Evolutionary conservation across 306 rosid species (phyloP).

Genomic region (Vigna unguiculata): DNA sequence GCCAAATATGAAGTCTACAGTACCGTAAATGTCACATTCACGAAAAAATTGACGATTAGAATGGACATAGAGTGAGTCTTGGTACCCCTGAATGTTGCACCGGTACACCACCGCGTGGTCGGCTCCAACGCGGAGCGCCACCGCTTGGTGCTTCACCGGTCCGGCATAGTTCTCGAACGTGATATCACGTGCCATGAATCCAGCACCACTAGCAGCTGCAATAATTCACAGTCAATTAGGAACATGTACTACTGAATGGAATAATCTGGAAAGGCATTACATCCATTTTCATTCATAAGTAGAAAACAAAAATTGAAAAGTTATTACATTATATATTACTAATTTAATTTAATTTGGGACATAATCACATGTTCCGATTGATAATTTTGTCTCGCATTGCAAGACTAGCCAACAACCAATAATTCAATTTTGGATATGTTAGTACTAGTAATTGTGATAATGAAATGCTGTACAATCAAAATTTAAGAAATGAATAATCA

Average conservation of each 20-base stretch:
- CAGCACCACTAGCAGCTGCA: conserved; percentile 85
- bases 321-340: too few relatives aligned
- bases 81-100: conserved; percentile 70
- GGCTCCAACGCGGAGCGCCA: conserved; percentile 88
- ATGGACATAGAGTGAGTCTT: conserved; percentile 85
- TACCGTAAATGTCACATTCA: conserved; percentile 74
- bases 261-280: neutral
- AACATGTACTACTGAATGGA: neutral
- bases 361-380: neutral
- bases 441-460: neutral
- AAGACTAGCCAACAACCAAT: conserved; percentile 30
- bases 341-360: neutral
- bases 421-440: conserved; percentile 30
- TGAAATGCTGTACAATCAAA: conserved; percentile 16
- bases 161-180: conserved; percentile 87
- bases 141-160: conserved; percentile 83
- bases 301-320: too few relatives aligned
- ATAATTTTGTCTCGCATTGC: neutral
- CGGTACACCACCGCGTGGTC: conserved; percentile 85
- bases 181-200: conserved; percentile 83
- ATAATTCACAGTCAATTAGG: neutral
- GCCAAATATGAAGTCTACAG: conserved; percentile 87
- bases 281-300: too few relatives aligned
- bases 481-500: conserved; percentile 41
- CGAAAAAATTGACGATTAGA: conserved; percentile 92